Evolutionary conservation across 1,284 basidiomycete species (phyloP).

Genomic region (Trametes sp.): DNA sequence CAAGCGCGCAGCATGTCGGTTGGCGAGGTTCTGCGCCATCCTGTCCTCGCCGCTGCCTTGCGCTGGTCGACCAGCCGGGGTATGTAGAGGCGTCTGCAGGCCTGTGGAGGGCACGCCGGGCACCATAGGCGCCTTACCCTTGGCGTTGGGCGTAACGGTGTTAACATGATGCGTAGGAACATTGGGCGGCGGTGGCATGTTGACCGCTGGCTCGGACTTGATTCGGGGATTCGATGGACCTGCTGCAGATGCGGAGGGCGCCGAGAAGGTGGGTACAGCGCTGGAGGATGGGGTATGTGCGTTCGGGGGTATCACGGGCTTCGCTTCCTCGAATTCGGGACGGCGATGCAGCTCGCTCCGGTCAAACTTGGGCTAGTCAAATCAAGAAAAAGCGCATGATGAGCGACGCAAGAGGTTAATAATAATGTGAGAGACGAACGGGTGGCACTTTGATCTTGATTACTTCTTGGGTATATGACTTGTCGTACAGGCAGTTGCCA

Average conservation of each 20-base stretch:
- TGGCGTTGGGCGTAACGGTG: slow-evolving; percentile 32
- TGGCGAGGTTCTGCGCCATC: slow-evolving; percentile 24
- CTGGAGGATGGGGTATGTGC: slow-evolving; percentile 6
- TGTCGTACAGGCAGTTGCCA: slow-evolving; percentile 97
- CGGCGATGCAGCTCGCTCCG: slow-evolving; percentile 76
- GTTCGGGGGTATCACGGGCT: slow-evolving; percentile 33
- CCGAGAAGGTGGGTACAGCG: neutral
- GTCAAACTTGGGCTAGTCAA: slow-evolving; percentile 80
- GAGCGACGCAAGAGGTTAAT: neutral
- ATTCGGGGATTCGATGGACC: slow-evolving; percentile 20
- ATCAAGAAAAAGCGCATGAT: neutral
- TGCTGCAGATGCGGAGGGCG: slow-evolving; percentile 13
- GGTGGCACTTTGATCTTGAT: slow-evolving; percentile 85
- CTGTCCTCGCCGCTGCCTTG: slow-evolving; percentile 16
- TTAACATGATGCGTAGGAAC: slow-evolving; percentile 31
- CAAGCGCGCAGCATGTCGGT: slow-evolving; percentile 27
- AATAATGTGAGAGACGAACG: slow-evolving; percentile 53
- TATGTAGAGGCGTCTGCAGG: slow-evolving; percentile 23
- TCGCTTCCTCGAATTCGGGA: slow-evolving; percentile 71
- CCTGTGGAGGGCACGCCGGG: slow-evolving; percentile 13
- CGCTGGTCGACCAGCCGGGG: slow-evolving; percentile 10
- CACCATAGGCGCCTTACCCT: slow-evolving; percentile 25
- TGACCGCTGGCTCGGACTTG: slow-evolving; percentile 24
- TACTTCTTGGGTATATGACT: slow-evolving; percentile 85
- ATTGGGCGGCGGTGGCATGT: slow-evolving; percentile 23